A percentile compares a stretch with the other conserved stretches of the same genome.
Evolutionary conservation across 352 stramenopile species (phyloP).

Genomic region (Lagenidium giganteum): DNA sequence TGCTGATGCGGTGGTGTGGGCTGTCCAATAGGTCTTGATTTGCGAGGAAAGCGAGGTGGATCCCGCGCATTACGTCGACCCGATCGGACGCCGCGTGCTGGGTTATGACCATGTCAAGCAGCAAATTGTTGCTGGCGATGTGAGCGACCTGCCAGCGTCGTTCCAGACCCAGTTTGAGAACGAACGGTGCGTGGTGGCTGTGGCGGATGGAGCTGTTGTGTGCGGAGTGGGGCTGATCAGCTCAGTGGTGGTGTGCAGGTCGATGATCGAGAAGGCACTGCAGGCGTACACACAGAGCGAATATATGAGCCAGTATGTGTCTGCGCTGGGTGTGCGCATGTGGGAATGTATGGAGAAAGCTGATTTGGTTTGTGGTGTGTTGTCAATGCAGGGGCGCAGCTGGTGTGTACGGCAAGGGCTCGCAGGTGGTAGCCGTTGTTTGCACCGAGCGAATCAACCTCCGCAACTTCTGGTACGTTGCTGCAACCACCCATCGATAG

Average conservation of each 20-base stretch:
- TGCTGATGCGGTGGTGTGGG: neutral
- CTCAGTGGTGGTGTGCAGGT: conserved; percentile 8
- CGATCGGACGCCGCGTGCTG: conserved; percentile 64
- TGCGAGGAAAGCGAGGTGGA: conserved; percentile 81
- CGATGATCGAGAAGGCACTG: conserved; percentile 58
- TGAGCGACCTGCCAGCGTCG: conserved; percentile 32
- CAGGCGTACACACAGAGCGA: conserved; percentile 82
- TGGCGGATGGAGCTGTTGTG: neutral
- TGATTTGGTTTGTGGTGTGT: conserved; percentile 5
- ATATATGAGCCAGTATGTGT: conserved; percentile 67
- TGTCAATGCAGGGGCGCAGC: conserved; percentile 52
- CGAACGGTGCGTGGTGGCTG: conserved; percentile 39
- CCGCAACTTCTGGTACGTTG: conserved; percentile 78
- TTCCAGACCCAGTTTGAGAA: conserved; percentile 52
- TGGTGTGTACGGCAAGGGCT: conserved; percentile 70
- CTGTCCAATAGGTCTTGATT: conserved; percentile 60
- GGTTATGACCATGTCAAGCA: conserved; percentile 87
- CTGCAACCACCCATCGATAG: no score
- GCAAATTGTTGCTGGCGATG: conserved; percentile 42
- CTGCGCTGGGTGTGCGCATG: no score
- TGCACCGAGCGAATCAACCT: conserved; percentile 86
- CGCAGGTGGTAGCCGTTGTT: conserved; percentile 67
- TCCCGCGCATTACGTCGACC: conserved; percentile 78
- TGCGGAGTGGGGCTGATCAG: no score
- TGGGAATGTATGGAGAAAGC: neutral